Percentiles rank a stretch among this genome's conserved stretches.
Evolutionary conservation across 2,329 filamentous ascomycete genomes (phyloP).

Genomic region (Zelopaecilomyces penicillatus): DNA sequence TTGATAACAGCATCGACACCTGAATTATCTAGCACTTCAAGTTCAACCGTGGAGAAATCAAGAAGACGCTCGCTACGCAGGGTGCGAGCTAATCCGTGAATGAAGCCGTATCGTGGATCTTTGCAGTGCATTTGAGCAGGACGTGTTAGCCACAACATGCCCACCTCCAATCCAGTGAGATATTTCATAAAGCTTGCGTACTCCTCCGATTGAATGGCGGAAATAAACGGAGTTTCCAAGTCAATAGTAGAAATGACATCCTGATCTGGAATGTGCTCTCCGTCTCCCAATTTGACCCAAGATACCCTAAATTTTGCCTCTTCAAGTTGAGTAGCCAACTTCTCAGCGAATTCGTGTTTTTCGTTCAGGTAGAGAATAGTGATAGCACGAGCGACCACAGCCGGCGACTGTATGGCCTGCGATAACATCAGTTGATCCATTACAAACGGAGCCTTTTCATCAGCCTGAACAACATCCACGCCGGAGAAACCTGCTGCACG

Average conservation of each 20-base stretch:
- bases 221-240: constrained; percentile 11
- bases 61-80: not conserved
- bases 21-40: not conserved
- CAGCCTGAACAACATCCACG: constrained; percentile 1
- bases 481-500: constrained; percentile 5
- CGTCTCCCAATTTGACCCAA: constrained; percentile 2
- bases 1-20: not conserved
- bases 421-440: not conserved
- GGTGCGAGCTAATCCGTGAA: constrained; percentile 1
- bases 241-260: constrained; percentile 12
- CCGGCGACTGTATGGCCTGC: not conserved
- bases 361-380: constrained; percentile 2
- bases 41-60: constrained; percentile 7
- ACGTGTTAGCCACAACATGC: constrained; percentile 8
- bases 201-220: constrained; percentile 4
- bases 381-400: not conserved
- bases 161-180: constrained; percentile 9
- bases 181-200: constrained; percentile 2
- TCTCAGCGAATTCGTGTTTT: constrained; percentile 4
- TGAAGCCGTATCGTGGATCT: constrained; percentile 5
- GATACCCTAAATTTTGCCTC: not conserved
- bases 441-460: constrained; percentile 2
- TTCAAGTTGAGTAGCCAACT: constrained; percentile 2
- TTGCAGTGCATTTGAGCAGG: constrained; percentile 3
- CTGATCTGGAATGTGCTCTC: not conserved